Base-by-base conservation (phyloP, 148 eudicot species). In the Persicaria tinctoria region DNA sequence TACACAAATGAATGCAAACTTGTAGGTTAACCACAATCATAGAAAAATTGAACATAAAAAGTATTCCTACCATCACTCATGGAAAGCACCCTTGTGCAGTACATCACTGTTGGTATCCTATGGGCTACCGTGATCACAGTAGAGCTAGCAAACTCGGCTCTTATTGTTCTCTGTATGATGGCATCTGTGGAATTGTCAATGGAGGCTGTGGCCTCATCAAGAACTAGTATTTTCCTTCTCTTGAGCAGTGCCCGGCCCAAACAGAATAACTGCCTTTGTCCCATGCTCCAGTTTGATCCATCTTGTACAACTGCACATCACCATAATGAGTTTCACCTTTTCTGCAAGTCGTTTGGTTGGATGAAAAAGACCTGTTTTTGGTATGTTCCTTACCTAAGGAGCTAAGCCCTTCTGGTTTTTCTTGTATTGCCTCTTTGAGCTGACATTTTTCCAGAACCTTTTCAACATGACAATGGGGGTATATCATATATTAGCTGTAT, bases 201-300 rank as follows among this genome's bases (percentile, higher is more conserved):
- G 13, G 91, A 88, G 57, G 91, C 89, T 18, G 91, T 88, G 47
- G 91, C 91, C 82, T 88, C 91, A 75, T 88, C 91, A 46, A 88
- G 89, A 23, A 86, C 83, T 50, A 88, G 66, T 45, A 88, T 83
- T 76, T 81, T 84, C 57, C 85, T 77, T 60, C 83, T 86, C 79
- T 78, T 88, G 51, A 88, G 46, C 18, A 88, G 70, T 8, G 89
- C 91, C 64, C 89, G 56, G 54, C 91, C 91, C 73, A 88, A 55
- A 46, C 91, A 88, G 51, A 86, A 86, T 46, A 88, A 57, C 38
- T 88, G 89, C 17, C 89, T 55, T 51, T 86, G 89, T 70, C 91
- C 91, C 91, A 84, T 82, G 83, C 91, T 88, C 91, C 89, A 88
- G 46, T 88, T 88, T 47, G 85, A 86, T 51, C 91, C 91, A 60